These are phyloP conservation scores for Termitomyces sp. DNA, from an alignment of 768 basidiomycete genomes.

Conservation along the genomic window DNA sequence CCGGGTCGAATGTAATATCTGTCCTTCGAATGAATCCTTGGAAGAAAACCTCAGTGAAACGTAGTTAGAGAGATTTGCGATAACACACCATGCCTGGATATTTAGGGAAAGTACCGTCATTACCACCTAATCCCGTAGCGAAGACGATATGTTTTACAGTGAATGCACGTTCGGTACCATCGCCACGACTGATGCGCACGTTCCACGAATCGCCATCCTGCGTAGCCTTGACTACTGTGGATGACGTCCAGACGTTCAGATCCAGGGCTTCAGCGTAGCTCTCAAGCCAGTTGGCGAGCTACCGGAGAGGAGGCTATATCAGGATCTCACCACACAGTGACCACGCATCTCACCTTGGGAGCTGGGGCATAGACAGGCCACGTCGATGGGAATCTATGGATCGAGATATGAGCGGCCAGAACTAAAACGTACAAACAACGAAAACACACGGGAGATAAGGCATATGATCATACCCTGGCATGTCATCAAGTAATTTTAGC, in stretches of 20 bases:
- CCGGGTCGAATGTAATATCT: constrained; percentile 51
- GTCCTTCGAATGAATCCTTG: constrained; percentile 57
- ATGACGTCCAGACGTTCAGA: constrained; percentile 59
- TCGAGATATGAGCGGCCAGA: background rate
- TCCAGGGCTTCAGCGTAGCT: constrained; percentile 54
- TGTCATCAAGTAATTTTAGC: background rate
- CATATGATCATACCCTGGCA: constrained; percentile 46
- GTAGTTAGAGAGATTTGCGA: background rate
- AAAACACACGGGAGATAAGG: constrained; percentile 36
- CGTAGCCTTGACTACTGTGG: constrained; percentile 26
- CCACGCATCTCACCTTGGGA: constrained; percentile 28
- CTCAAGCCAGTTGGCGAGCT: constrained; percentile 68
- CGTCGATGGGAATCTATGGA: constrained; percentile 44
- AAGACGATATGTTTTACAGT: constrained; percentile 45
- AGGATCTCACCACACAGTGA: background rate
- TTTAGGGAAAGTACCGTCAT: constrained; percentile 37
- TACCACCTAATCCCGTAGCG: constrained; percentile 47
- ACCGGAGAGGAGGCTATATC: background rate
- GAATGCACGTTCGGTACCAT: constrained; percentile 30
- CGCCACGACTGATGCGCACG: constrained; percentile 30
- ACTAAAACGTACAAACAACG: background rate
- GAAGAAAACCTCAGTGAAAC: background rate
- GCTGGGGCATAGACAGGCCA: constrained; percentile 60
- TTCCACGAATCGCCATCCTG: constrained; percentile 34
- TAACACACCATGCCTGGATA: constrained; percentile 39